Base-by-base conservation (phyloP, 2,329 filamentous ascomycete genomes). In the Alternaria gaisen region DNA sequence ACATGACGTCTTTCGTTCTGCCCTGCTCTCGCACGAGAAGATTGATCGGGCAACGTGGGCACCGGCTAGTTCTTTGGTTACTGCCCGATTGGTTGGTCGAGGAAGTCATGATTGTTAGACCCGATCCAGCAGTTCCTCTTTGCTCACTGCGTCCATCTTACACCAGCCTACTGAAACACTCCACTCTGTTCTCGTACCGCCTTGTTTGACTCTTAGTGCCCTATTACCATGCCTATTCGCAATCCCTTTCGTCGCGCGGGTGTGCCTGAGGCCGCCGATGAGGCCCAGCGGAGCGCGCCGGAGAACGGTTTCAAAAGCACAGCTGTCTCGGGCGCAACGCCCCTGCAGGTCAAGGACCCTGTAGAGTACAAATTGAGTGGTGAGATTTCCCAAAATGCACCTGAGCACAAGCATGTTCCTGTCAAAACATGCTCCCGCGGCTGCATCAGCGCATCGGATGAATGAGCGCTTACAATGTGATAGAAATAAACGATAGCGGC, bases 401-500 rank as follows among this genome's bases (percentile, higher is more conserved):
- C 18, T n/a, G 59, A 28, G 41, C 53, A 47, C 60, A 51, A 43
- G 24, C 46, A 50, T 26, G 30, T 42, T 42, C 40, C 40, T 24
- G 20, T 24, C 11, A 0, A 41, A 54, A 50, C 58, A 53, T 53
- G 36, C 40, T 40, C 22, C 43, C 41, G 55, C n/a, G 34, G 30
- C 53, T 41, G 41, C 56, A 57, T 59, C 36, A 42, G 32, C 42
- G 42, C 53, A 53, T 57, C 40, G 48, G 40, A 32, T 53, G 41
- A 41, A 60, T 57, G 28, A 67, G 74, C 65, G 70, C 74, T 77
- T 66, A 76, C 66, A 47, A 16, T 62, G 36, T 53, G 64, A 70
- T 77, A 97, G 94, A 97, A 67, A 95, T 98, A 79, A 96, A 97
- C 77, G 94, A 97, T 80, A 96, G 91, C 78, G 94, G 94, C 68